phyloP scores from a whole-genome alignment of 805 yeast species.

The Kodamaea sagamina region DNA sequence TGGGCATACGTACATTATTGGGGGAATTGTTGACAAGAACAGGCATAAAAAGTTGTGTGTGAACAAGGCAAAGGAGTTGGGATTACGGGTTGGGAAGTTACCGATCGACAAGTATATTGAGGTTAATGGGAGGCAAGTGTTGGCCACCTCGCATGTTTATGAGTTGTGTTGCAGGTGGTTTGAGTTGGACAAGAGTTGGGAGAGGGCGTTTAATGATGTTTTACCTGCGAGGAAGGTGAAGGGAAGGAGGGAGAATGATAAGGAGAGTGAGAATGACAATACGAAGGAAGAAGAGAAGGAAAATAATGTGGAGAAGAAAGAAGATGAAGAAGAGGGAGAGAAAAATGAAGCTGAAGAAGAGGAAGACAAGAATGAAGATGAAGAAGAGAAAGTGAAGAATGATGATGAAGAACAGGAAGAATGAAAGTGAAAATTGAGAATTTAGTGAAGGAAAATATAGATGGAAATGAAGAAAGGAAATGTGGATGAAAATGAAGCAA shows the following conservation, averaged over 20 bases:
- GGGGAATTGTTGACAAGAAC: conserved; percentile 96
- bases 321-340: conserved; percentile 6
- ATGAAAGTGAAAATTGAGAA: neutral
- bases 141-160: conserved; percentile 94
- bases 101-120: conserved; percentile 87
- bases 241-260: conserved; percentile 5
- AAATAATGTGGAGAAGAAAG: conserved; percentile 6
- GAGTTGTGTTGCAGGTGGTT: conserved; percentile 81
- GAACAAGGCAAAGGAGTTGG: conserved; percentile 74
- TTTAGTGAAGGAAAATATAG: conserved; percentile 4
- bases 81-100: conserved; percentile 70
- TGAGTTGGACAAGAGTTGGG: conserved; percentile 75
- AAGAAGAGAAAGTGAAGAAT: conserved; percentile 9
- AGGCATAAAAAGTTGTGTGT: conserved; percentile 79
- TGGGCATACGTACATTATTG: conserved; percentile 79
- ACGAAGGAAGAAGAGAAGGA: conserved; percentile 5
- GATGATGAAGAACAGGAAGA: conserved; percentile 11
- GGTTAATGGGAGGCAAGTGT: conserved; percentile 80
- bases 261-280: conserved; percentile 9
- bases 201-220: conserved; percentile 78
- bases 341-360: conserved; percentile 4
- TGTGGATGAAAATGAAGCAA: conserved; percentile 11
- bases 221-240: conserved; percentile 74
- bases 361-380: conserved; percentile 9
- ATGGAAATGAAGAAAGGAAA: conserved; percentile 4